Conservation (phyloP, 371 early-diverging fungal genomes). For the Gilbertella persicaria region DNA sequence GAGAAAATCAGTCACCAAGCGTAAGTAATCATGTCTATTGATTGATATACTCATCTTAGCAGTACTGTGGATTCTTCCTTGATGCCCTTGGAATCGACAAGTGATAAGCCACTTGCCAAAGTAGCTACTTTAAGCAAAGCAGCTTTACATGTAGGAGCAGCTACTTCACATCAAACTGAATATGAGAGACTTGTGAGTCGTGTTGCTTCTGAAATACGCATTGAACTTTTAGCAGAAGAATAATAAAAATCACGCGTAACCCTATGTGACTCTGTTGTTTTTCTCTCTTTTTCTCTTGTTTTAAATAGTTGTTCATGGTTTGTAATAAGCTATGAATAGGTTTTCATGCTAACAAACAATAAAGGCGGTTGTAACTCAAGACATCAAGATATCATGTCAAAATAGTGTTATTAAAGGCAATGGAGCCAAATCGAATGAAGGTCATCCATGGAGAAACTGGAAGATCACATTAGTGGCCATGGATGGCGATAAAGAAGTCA, state of each 20-base stretch:
- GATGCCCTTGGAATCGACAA: slow-evolving; percentile 5
- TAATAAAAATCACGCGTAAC: neutral
- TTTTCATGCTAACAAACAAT: no score
- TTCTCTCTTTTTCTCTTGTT: no score
- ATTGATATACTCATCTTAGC: neutral
- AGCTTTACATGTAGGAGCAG: slow-evolving; percentile 24
- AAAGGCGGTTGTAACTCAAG: slow-evolving; percentile 28
- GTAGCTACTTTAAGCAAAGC: slow-evolving; percentile 19
- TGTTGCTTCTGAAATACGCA: slow-evolving; percentile 20
- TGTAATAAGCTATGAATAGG: no score
- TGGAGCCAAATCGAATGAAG: slow-evolving; percentile 39
- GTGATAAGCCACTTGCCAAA: slow-evolving; percentile 7
- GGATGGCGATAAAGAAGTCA: slow-evolving; percentile 48
- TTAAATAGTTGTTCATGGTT: no score
- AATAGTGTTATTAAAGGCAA: slow-evolving; percentile 40
- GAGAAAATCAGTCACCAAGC: neutral
- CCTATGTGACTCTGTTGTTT: no score
- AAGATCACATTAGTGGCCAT: slow-evolving; percentile 57
- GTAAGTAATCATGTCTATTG: neutral
- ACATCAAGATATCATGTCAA: slow-evolving; percentile 47
- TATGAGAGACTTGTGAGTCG: slow-evolving; percentile 29
- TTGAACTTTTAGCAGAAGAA: slow-evolving; percentile 17
- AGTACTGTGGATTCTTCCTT: slow-evolving; percentile 19
- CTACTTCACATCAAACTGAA: slow-evolving; percentile 28
- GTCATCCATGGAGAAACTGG: slow-evolving; percentile 63